These are phyloP conservation scores for Curvularia eragrostidis DNA, from an alignment of 2,329 filamentous ascomycete genomes.

Conservation along the genomic window DNA sequence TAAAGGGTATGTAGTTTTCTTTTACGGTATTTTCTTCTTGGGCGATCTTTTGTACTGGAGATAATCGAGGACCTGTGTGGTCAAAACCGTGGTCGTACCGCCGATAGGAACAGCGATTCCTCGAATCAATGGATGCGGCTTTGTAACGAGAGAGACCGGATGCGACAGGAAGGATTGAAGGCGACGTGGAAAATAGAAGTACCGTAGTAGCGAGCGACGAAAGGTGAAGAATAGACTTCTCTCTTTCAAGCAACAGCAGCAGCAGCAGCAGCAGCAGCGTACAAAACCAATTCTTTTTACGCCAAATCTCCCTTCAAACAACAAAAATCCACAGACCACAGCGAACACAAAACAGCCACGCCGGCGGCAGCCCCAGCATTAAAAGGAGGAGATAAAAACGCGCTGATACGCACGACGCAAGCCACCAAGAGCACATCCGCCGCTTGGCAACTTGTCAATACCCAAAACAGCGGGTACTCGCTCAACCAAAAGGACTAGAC, in stretches of 20 bases:
- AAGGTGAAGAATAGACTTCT: not conserved
- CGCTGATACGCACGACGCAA: constrained; percentile 1
- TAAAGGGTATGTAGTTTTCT: not conserved
- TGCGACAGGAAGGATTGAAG: not conserved
- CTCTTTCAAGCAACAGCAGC: not conserved
- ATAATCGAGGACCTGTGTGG: not conserved
- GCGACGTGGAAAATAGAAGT: not conserved
- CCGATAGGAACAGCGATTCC: not conserved
- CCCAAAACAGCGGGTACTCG: constrained; percentile 1
- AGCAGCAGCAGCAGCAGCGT: not conserved
- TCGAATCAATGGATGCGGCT: not conserved
- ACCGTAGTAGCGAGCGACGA: not conserved
- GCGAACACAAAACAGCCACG: not conserved
- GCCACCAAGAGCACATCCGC: not conserved
- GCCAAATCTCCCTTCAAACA: not conserved
- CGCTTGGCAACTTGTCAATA: constrained; percentile 3
- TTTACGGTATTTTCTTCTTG: not conserved
- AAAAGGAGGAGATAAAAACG: not conserved
- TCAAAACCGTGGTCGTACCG: constrained; percentile 1
- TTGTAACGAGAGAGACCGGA: not conserved
- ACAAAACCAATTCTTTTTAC: not conserved
- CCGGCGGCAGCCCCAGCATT: not conserved
- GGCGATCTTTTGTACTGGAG: not conserved
- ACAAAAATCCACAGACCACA: not conserved
- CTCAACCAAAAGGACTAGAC: not conserved